phyloP scores from a whole-genome alignment of 768 basidiomycete genomes.

The Termitomyces sp. region DNA sequence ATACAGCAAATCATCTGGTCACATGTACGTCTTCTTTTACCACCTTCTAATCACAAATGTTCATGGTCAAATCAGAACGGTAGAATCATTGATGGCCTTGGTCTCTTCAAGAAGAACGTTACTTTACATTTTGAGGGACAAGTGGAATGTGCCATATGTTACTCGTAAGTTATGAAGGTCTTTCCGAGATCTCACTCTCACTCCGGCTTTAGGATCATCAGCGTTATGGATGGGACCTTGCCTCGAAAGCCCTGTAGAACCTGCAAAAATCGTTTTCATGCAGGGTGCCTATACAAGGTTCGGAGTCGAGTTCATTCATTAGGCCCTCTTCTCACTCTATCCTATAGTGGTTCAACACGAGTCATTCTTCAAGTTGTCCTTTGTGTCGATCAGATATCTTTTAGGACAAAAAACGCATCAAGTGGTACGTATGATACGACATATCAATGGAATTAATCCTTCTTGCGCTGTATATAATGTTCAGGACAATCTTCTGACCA shows the following conservation, averaged over 20 bases:
- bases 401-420: conserved; percentile 19
- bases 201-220: conserved; percentile 65
- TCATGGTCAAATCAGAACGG: conserved; percentile 58
- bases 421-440: not conserved
- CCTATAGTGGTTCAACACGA: conserved; percentile 79
- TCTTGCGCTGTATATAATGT: not conserved
- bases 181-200: not conserved
- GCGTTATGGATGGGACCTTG: conserved; percentile 79
- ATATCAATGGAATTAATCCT: not conserved
- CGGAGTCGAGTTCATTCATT: not conserved
- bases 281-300: conserved; percentile 87
- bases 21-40: conserved; percentile 50
- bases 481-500: too few relatives aligned
- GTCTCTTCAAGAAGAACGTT: conserved; percentile 92
- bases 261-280: conserved; percentile 92
- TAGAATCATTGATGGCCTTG: conserved; percentile 80
- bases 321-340: not conserved
- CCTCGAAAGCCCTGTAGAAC: conserved; percentile 92
- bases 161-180: conserved; percentile 54
- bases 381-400: conserved; percentile 84
- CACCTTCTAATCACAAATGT: not conserved
- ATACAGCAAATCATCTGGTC: conserved; percentile 89
- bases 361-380: conserved; percentile 88
- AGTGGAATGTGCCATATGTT: conserved; percentile 95
- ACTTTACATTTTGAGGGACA: conserved; percentile 91